Conservation (phyloP, 805 yeast genomes). For the Metschnikowia baotianmanensis region DNA sequence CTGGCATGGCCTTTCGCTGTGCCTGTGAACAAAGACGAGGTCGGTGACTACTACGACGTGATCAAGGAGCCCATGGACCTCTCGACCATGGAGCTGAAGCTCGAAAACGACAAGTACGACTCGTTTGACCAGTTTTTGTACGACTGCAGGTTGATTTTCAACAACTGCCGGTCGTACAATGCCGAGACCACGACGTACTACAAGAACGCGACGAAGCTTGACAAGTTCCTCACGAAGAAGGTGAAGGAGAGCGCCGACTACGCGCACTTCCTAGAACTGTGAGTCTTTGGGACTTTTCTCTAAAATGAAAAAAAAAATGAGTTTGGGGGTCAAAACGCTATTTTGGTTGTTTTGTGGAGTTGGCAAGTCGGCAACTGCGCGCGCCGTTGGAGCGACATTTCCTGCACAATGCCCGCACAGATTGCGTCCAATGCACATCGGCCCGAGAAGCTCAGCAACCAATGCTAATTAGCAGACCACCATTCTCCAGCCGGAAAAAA, state of each 20-base stretch:
- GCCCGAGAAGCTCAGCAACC: not conserved
- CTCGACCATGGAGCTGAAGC: constrained; percentile 89
- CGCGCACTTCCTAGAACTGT: constrained; percentile 65
- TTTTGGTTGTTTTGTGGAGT: not conserved
- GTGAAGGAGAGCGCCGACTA: constrained; percentile 91
- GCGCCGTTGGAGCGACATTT: too few relatives aligned
- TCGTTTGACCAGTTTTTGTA: constrained; percentile 88
- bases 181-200: constrained; percentile 93
- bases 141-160: constrained; percentile 82
- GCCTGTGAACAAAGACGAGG: constrained; percentile 92
- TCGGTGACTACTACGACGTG: constrained; percentile 92
- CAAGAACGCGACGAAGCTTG: constrained; percentile 92
- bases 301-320: not conserved
- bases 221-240: constrained; percentile 79
- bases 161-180: constrained; percentile 89
- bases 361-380: too few relatives aligned
- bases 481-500: not conserved
- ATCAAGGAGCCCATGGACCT: constrained; percentile 98
- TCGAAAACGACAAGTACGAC: constrained; percentile 89
- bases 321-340: not conserved
- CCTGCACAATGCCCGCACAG: constrained; percentile 6
- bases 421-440: not conserved
- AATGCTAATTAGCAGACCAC: not conserved
- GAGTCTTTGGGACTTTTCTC: not conserved
- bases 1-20: constrained; percentile 97